Conservation (phyloP, 306 rosid species). For the Coriaria nepalensis region DNA sequence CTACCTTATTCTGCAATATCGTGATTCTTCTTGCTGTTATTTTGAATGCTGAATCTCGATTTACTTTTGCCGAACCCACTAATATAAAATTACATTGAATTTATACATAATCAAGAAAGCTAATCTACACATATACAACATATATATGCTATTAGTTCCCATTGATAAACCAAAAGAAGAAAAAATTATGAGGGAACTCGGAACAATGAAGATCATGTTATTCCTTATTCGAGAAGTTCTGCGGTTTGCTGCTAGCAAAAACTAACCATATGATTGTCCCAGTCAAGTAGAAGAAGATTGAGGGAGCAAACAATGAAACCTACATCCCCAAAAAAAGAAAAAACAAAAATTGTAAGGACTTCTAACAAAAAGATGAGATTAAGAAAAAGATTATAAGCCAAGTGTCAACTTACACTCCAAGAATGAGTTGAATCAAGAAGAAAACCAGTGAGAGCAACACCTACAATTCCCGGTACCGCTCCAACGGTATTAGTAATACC, state of each 20-base stretch:
- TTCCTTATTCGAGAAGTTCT: slow-evolving; percentile 43
- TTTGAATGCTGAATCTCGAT: too few species aligned
- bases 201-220: slow-evolving; percentile 23
- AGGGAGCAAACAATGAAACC: slow-evolving; percentile 80
- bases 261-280: slow-evolving; percentile 73
- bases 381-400: not conserved
- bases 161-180: too few species aligned
- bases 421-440: slow-evolving; percentile 94
- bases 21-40: too few species aligned
- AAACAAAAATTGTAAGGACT: slow-evolving; percentile 1
- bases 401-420: slow-evolving; percentile 72
- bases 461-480: slow-evolving; percentile 86
- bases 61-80: too few species aligned
- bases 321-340: slow-evolving; percentile 23
- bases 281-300: slow-evolving; percentile 89
- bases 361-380: slow-evolving; percentile 1
- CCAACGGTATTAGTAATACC: slow-evolving; percentile 94
- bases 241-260: slow-evolving; percentile 95
- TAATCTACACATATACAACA: too few species aligned
- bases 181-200: too few species aligned
- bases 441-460: slow-evolving; percentile 87
- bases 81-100: too few species aligned
- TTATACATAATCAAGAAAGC: too few species aligned
- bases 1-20: too few species aligned
- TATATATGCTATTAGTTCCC: too few species aligned